phyloP scores from a whole-genome alignment of 805 yeast genomes.

The Metschnikowia proteae region DNA sequence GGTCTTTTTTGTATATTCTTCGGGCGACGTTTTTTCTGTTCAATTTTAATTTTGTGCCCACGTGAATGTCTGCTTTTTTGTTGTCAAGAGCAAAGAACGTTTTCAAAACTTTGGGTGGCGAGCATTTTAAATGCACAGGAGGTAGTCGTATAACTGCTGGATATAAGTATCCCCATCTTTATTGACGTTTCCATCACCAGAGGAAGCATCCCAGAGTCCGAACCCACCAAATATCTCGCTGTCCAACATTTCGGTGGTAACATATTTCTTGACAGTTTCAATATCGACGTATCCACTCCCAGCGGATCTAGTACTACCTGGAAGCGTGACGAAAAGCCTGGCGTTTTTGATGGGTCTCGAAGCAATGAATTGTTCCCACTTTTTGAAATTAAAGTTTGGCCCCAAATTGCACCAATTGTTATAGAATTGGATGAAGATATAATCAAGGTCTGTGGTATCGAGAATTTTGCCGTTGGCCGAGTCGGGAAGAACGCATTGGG shows the following conservation, averaged over 20 bases:
- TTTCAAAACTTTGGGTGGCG: background rate
- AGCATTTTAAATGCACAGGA: background rate
- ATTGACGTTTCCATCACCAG: conserved; percentile 45
- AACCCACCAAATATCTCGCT: conserved; percentile 56
- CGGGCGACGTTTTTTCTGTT: too few species aligned
- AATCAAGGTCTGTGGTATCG: conserved; percentile 62
- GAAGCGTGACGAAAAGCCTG: conserved; percentile 73
- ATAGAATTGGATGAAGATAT: conserved; percentile 83
- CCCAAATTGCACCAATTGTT: conserved; percentile 66
- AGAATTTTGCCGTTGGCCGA: conserved; percentile 38
- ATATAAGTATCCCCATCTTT: conserved; percentile 9
- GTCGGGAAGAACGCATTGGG: conserved; percentile 90
- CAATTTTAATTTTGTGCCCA: too few species aligned
- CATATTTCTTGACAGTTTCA: conserved; percentile 18
- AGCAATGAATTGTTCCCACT: conserved; percentile 63
- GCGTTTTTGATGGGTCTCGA: conserved; percentile 60
- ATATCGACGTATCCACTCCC: conserved; percentile 48
- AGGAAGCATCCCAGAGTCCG: conserved; percentile 82
- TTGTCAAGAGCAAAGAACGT: too few species aligned
- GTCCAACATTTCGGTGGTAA: conserved; percentile 9
- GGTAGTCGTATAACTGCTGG: conserved; percentile 7
- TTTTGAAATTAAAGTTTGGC: conserved; percentile 51
- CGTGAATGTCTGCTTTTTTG: too few species aligned
- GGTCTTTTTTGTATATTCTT: too few species aligned
- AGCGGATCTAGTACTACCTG: conserved; percentile 50